A percentile compares a stretch with the other conserved stretches of the same genome.
Evolutionary conservation across 1,284 basidiomycete genomes (phyloP).

Genomic region (Irpex sp.): DNA sequence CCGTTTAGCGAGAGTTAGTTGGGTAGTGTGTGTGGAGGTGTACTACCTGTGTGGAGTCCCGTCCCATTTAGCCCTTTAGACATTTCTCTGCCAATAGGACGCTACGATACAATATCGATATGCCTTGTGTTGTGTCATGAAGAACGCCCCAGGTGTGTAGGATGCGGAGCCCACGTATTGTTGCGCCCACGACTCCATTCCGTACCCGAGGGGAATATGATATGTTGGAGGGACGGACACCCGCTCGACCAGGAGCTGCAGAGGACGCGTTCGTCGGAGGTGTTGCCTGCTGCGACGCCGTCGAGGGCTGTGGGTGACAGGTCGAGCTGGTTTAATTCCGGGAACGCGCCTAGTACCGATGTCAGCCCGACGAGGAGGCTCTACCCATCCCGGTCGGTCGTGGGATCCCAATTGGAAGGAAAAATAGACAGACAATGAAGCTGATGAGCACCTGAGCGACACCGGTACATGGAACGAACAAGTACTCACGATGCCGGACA

Average conservation of each 20-base stretch:
- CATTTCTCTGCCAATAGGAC: too few relatives aligned
- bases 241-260: slow-evolving; percentile 50
- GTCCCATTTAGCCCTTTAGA: not conserved
- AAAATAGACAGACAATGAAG: not conserved
- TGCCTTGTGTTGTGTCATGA: too few relatives aligned
- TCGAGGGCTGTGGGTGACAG: slow-evolving; percentile 52
- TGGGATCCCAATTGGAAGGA: not conserved
- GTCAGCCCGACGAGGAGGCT: slow-evolving; percentile 34
- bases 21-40: not conserved
- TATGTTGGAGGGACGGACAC: slow-evolving; percentile 46
- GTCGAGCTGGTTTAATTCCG: slow-evolving; percentile 35
- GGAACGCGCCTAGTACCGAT: slow-evolving; percentile 33
- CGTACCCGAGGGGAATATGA: slow-evolving; percentile 51
- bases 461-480: slow-evolving; percentile 2
- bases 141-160: not conserved
- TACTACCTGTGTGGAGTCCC: not conserved
- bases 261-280: slow-evolving; percentile 44
- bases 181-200: slow-evolving; percentile 24
- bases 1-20: not conserved
- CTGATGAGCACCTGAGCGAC: not conserved
- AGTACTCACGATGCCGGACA: slow-evolving; percentile 58
- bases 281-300: slow-evolving; percentile 30
- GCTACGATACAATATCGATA: too few relatives aligned
- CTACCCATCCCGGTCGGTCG: slow-evolving; percentile 14
- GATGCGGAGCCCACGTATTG: slow-evolving; percentile 28